Base-by-base conservation (phyloP, 1,284 basidiomycete genomes). In the Agaricales sp. region DNA sequence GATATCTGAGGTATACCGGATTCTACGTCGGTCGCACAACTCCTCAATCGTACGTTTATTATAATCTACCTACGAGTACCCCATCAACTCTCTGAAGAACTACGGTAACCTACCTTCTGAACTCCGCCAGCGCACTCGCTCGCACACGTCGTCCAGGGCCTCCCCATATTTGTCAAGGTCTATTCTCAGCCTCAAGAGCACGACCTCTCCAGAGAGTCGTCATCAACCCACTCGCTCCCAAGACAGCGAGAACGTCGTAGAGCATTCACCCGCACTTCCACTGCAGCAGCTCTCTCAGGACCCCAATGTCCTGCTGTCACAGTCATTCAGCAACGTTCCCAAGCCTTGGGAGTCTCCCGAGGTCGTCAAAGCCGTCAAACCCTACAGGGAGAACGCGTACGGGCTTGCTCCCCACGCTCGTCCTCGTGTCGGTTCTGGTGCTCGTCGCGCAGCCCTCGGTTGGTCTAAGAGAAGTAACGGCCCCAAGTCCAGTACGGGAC, bases 61-160 rank as follows among this genome's bases (percentile, higher is more conserved):
- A n/a, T n/a, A n/a, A n/a, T n/a, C n/a, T n/a, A n/a, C n/a, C n/a
- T n/a, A n/a, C n/a, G n/a, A n/a, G n/a, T n/a, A n/a, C n/a, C n/a
- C n/a, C n/a, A n/a, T n/a, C n/a, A n/a, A 87, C 47, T 88, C 87
- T 0, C 67, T 83, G 44, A 71, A 82, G 61, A 82, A 69, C 49
- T 89, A 77, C 50, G 75, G 75, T 0, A 80, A 82, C 12, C 73
- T 89, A 12, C 79, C 87, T 0, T 77, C 76, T 0, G 83, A 87
- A 48, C 69, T 87, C 24, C 75, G 76, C 4, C 70, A 70, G 25
- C 75, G 70, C 51, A 63, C 73, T 41, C 75, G 82, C 37, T 82
- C 82, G 2, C 74, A 82, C 18, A 84, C 78, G 0, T 71, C 73
- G 19, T 87, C 86, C 37, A 70, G 86, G 20, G 69, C 81, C 0